These are phyloP conservation scores for Paraphaeosphaeria sporulosa DNA, from an alignment of 2,329 filamentous ascomycete genomes.

Conservation along the genomic window DNA sequence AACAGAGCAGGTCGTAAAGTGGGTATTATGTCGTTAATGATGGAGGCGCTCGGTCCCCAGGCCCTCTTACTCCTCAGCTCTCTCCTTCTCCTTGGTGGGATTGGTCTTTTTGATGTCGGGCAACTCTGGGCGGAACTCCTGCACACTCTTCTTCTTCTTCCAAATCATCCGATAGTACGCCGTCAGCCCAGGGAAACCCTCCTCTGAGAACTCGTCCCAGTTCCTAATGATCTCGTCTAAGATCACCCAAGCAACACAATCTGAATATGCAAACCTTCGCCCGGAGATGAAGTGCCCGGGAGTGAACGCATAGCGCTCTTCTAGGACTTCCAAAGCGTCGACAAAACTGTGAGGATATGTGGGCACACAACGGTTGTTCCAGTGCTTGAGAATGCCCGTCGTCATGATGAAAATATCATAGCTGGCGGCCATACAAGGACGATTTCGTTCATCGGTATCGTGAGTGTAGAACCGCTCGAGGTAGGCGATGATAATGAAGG, in stretches of 20 bases:
- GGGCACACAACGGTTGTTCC: constrained; percentile 23
- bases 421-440: constrained; percentile 25
- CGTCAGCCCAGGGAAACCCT: constrained; percentile 27
- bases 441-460: constrained; percentile 30
- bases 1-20: neutral
- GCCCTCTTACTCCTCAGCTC: constrained; percentile 4
- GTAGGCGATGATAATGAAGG: constrained; percentile 42
- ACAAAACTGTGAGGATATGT: constrained; percentile 23
- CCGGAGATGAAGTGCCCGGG: constrained; percentile 42
- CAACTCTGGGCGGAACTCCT: constrained; percentile 30
- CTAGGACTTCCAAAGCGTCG: constrained; percentile 25
- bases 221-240: constrained; percentile 33
- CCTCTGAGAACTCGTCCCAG: constrained; percentile 34
- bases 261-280: constrained; percentile 39
- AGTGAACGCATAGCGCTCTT: constrained; percentile 26
- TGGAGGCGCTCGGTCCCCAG: too few relatives aligned
- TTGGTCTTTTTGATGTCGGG: constrained; percentile 20
- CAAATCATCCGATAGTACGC: constrained; percentile 39
- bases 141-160: constrained; percentile 42
- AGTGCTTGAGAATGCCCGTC: constrained; percentile 24
- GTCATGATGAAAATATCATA: constrained; percentile 30
- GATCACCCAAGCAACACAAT: constrained; percentile 44
- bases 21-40: neutral
- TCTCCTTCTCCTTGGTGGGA: constrained; percentile 2
- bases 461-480: constrained; percentile 41